A percentile compares a stretch with the other conserved stretches of the same genome.
Conservation (phyloP, 169 alveolate species). For the Cryptosporidium baileyi region DNA sequence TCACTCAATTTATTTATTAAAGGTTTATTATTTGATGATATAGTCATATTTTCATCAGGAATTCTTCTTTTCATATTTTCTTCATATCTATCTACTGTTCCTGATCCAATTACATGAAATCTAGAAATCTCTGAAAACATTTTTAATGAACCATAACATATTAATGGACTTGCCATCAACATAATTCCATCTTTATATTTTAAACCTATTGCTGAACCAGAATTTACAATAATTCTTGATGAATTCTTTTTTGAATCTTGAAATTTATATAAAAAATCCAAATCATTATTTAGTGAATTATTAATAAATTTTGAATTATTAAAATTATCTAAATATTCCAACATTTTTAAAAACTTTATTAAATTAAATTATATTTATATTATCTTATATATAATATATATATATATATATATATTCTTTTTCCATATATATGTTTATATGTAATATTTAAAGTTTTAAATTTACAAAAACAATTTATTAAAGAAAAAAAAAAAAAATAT, state of each 20-base stretch:
- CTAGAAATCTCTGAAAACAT: slow-evolving; percentile 48
- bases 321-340: no score
- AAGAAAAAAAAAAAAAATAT: no score
- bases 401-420: no score
- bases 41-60: slow-evolving; percentile 20
- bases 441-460: no score
- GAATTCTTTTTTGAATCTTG: slow-evolving; percentile 18
- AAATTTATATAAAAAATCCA: no score
- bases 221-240: slow-evolving; percentile 28
- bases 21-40: not conserved
- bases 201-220: slow-evolving; percentile 63
- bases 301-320: no score
- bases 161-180: slow-evolving; percentile 47
- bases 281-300: no score
- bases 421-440: no score
- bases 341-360: no score
- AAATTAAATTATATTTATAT: no score
- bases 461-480: no score
- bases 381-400: no score
- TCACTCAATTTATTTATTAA: slow-evolving; percentile 5
- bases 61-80: not conserved
- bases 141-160: slow-evolving; percentile 42
- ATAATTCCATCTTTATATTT: slow-evolving; percentile 53
- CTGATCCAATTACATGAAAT: slow-evolving; percentile 60
- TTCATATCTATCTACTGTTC: slow-evolving; percentile 5